These are phyloP conservation scores for Ophiocordyceps sinensis DNA, from an alignment of 2,329 filamentous ascomycete genomes.

Conservation along the genomic window DNA sequence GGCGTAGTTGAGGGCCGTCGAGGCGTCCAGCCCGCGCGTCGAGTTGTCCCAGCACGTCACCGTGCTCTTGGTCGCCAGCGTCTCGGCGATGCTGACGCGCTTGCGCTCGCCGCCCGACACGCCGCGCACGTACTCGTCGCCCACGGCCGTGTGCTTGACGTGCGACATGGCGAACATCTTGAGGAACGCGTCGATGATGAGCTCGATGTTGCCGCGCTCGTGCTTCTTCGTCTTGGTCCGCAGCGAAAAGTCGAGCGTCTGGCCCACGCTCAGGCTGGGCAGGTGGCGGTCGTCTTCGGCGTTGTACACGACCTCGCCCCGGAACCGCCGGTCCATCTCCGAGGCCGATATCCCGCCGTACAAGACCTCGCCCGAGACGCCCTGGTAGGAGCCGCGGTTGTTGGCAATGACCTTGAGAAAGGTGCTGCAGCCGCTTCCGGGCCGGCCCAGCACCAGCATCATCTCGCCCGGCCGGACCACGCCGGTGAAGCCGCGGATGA, in stretches of 20 bases:
- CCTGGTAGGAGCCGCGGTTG: constrained; percentile 48
- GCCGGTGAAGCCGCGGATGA: constrained; percentile 50
- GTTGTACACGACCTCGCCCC: constrained; percentile 50
- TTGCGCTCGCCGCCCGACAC: constrained; percentile 55
- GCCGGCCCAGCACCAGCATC: constrained; percentile 51
- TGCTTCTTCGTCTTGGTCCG: constrained; percentile 44
- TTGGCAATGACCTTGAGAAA: constrained; percentile 61
- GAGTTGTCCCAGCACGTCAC: constrained; percentile 65
- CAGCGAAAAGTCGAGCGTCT: constrained; percentile 53
- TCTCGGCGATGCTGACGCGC: constrained; percentile 63
- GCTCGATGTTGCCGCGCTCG: constrained; percentile 8
- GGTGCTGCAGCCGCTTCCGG: constrained; percentile 55
- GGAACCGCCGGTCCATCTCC: constrained; percentile 36
- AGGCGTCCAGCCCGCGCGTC: constrained; percentile 57
- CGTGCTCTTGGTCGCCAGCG: constrained; percentile 39
- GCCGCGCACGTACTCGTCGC: constrained; percentile 50
- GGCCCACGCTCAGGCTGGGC: constrained; percentile 50
- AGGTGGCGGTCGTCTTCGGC: constrained; percentile 60
- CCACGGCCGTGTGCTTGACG: constrained; percentile 53
- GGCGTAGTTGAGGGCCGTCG: constrained; percentile 59
- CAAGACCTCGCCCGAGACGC: constrained; percentile 48
- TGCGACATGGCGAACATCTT: constrained; percentile 61
- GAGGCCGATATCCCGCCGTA: constrained; percentile 37
- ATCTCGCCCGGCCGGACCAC: constrained; percentile 59
- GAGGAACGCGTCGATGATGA: constrained; percentile 20